Evolutionary conservation across 768 basidiomycete genomes (phyloP), one percentile per base, ranked within the genome.

Genomic region (Lactarius sanguifluus): DNA sequence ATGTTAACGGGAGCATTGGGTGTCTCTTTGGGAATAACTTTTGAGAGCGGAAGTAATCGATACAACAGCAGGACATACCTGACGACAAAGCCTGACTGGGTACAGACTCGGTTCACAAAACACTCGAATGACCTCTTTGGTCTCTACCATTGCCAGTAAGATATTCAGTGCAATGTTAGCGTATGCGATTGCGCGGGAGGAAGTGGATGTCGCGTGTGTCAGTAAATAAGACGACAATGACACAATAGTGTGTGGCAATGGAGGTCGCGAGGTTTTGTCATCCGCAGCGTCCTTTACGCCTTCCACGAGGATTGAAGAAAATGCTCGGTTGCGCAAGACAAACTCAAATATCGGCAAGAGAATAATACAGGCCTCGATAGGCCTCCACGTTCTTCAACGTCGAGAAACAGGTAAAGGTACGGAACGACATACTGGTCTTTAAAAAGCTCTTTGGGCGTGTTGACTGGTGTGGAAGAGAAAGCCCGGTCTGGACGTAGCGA

Each of bases 341-440:
- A 88, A 85, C 74, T 91, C 89, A 64, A 85, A 86, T 9, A 89
- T 64, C 3, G 88, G 81, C 16, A 90, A 78, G 40, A 90, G 74
- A 8, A 84, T 77, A 6, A 87, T 82, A 52, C 82, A 80, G 12
- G 85, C 83, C 76, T 86, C 84, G 61, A 85, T 82, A 1, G 89
- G 89, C 69, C 88, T 90, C 62, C n/a, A 20, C 40, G 18, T 6
- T 16, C 38, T 32, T 60, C 13, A 56, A 30, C 6, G 7, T n/a
- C 47, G 5, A 43, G 34, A 23, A 30, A 16, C 12, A 15, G 3
- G 43, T 56, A 23, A 55, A 34, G 60, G 15, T 20, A 28, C 43
- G 23, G 32, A 62, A 56, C 2, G 55, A 58, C 72, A n/a, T 64
- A 87, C 87, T 85, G 85, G 64, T 81, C 75, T 71, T 82, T 87